Base-by-base conservation (phyloP, 306 rosid genomes). In the Betula pendula region DNA sequence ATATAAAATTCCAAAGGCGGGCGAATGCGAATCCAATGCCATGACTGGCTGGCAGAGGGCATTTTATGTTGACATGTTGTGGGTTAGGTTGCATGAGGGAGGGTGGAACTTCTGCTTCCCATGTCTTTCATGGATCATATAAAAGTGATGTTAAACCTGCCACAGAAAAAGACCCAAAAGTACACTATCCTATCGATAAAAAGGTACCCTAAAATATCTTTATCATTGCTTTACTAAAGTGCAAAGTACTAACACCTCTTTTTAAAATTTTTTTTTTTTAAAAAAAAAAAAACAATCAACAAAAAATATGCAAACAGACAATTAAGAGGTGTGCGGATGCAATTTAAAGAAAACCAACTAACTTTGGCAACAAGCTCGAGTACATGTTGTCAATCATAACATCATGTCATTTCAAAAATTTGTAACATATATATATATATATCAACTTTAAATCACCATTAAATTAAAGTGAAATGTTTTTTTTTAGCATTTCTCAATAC, bases 1-100 rank as follows among this genome's bases (percentile, higher is more conserved):
- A 51, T 16, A 40, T 20, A 25, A 83, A 58, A 66, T 75, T 55
- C 67, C 71, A n/a, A n/a, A n/a, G n/a, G 71, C 31, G 10, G 38
- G 75, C 53, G 49, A 44, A 62, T 63, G 74, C 76, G 76, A 60
- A 75, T 48, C 72, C 70, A 75, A 43, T 70, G 59, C 47, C 69
- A 68, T 19, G 55, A 47, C 6, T 38, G 38, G 65, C 70, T 65
- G 65, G 50, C 71, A 75, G 24, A 75, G 29, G 29, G 79, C 50
- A 63, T 75, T n/a, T n/a, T n/a, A n/a, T n/a, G n/a, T n/a, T n/a
- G n/a, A n/a, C n/a, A 65, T 35, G 43, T 47, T 65, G 17, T 69
- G 13, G 50, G 78, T 62, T 44, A 38, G 56, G 69, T 75, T 72
- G 59, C 59, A 59, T 53, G 50, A 72, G 40, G 52, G 5, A 14